Evolutionary conservation across 1,284 basidiomycete species (phyloP).

Genomic region (Ganoderma leucocontextum): DNA sequence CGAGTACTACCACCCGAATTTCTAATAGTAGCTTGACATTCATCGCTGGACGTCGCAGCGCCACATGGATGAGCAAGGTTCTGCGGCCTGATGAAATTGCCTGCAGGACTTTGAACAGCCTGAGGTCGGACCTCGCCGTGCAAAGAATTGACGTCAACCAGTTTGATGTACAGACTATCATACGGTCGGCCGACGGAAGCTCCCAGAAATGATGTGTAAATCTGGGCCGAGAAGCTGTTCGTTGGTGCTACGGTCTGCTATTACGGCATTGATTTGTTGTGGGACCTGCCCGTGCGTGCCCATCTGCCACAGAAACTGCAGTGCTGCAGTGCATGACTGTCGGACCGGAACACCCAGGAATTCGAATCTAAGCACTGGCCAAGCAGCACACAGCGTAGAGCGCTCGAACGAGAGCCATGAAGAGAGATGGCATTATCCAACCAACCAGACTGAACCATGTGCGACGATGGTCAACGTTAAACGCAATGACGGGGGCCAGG

Average conservation of each 20-base stretch:
- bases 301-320: neutral
- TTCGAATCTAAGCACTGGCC: neutral
- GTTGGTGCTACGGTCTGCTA: neutral
- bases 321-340: neutral
- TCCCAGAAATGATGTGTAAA: neutral
- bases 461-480: neutral
- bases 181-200: constrained; percentile 3
- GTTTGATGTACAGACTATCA: neutral
- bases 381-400: neutral
- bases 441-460: neutral
- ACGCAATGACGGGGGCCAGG: neutral
- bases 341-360: neutral
- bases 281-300: neutral
- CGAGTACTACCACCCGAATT: too few relatives aligned
- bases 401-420: neutral
- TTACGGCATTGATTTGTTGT: neutral
- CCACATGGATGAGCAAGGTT: too few relatives aligned
- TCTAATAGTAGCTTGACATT: neutral
- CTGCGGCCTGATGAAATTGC: neutral
- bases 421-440: neutral
- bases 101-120: too few relatives aligned
- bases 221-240: neutral
- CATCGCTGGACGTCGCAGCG: neutral
- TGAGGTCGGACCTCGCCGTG: too few relatives aligned
- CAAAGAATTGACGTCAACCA: neutral